phyloP scores from a whole-genome alignment of 2,329 filamentous ascomycete genomes.

The Corinectria fuckeliana region DNA sequence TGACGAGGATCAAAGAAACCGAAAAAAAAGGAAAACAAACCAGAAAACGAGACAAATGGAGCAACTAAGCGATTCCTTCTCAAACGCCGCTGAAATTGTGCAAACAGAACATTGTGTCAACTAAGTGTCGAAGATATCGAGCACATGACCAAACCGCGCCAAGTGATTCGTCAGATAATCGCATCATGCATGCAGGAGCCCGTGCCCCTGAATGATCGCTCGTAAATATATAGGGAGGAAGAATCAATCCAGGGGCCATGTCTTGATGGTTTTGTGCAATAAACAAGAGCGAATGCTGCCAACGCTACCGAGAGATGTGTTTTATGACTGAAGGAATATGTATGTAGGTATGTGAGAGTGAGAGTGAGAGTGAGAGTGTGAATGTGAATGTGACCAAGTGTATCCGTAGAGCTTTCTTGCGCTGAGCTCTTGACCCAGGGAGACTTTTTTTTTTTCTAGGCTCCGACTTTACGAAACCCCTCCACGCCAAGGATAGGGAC shows the following conservation, averaged over 20 bases:
- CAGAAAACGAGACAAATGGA: constrained; percentile 18
- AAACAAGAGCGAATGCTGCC: constrained; percentile 26
- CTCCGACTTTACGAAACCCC: constrained; percentile 48
- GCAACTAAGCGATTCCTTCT: constrained; percentile 20
- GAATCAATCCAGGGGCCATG: constrained; percentile 22
- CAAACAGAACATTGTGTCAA: constrained; percentile 19
- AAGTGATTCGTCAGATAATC: constrained; percentile 21
- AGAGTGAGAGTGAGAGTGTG: constrained; percentile 13
- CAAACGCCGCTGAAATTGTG: constrained; percentile 26
- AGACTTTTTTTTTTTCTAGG: constrained; percentile 29
- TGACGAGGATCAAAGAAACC: constrained; percentile 8
- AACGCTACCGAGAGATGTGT: constrained; percentile 13
- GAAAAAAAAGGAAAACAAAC: constrained; percentile 9
- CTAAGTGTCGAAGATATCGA: constrained; percentile 22
- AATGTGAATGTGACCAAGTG: background rate
- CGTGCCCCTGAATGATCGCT: constrained; percentile 5
- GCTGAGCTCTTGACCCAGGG: background rate
- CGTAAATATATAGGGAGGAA: constrained; percentile 21
- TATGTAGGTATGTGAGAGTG: constrained; percentile 5
- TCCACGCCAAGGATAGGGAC: constrained; percentile 51
- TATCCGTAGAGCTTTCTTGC: background rate
- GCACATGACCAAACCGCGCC: constrained; percentile 25
- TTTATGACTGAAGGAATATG: constrained; percentile 7
- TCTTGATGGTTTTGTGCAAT: constrained; percentile 20
- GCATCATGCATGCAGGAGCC: constrained; percentile 11